Evolutionary conservation across 805 yeast species (phyloP).

Genomic region (Metschnikowia hibisci): DNA sequence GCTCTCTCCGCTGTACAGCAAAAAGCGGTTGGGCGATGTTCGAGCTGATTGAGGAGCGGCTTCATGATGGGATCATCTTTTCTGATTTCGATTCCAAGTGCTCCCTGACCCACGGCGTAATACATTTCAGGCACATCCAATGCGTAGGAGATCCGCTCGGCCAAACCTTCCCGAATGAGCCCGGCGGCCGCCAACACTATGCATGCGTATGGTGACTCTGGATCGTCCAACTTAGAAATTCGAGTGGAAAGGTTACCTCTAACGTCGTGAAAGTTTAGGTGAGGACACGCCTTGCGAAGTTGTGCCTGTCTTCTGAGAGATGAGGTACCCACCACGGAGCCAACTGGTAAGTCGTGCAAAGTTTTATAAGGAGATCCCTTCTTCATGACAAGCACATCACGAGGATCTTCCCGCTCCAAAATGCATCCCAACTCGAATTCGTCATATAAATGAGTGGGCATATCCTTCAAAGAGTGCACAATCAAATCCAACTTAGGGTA

Average conservation of each 20-base stretch:
- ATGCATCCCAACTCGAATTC: conserved; percentile 89
- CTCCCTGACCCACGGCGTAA: conserved; percentile 99
- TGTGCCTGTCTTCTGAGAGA: conserved; percentile 94
- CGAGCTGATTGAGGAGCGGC: conserved; percentile 58
- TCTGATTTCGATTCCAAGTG: conserved; percentile 87
- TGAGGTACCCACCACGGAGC: conserved; percentile 89
- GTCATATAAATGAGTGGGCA: conserved; percentile 87
- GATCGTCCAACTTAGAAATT: conserved; percentile 72
- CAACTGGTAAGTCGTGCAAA: conserved; percentile 74
- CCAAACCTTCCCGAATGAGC: conserved; percentile 65
- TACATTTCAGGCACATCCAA: conserved; percentile 78
- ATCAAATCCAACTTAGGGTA: conserved; percentile 76
- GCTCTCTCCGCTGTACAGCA: conserved; percentile 88
- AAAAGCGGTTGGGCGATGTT: conserved; percentile 60
- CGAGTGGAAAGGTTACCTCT: conserved; percentile 82
- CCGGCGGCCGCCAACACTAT: conserved; percentile 93
- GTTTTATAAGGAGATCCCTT: conserved; percentile 56
- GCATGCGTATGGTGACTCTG: conserved; percentile 60
- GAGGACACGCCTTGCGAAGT: conserved; percentile 71
- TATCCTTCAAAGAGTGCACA: conserved; percentile 90
- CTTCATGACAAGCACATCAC: conserved; percentile 85
- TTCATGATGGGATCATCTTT: conserved; percentile 57
- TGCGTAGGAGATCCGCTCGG: conserved; percentile 68
- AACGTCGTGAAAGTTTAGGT: conserved; percentile 73
- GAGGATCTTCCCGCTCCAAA: conserved; percentile 82